phyloP scores from a whole-genome alignment of 2,329 filamentous ascomycete species.

The Plenodomus lindquistii region DNA sequence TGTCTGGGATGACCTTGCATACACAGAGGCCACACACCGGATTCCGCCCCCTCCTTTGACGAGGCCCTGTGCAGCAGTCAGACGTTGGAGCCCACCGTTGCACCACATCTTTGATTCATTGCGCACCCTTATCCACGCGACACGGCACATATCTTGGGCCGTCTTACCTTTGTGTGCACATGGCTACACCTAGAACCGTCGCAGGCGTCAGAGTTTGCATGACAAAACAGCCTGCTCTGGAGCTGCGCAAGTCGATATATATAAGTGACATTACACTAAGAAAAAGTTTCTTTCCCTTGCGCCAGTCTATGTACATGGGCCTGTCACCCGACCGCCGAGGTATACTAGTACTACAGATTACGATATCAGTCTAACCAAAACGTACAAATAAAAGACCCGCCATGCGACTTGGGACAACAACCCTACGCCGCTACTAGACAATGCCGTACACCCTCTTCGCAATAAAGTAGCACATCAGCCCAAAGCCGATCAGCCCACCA shows the following conservation, averaged over 20 bases:
- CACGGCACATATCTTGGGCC: neutral
- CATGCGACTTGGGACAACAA: neutral
- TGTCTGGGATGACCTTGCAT: neutral
- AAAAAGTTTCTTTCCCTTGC: neutral
- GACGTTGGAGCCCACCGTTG: neutral
- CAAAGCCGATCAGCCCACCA: slow-evolving; percentile 76
- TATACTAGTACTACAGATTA: neutral
- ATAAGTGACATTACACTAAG: neutral
- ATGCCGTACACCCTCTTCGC: slow-evolving; percentile 68
- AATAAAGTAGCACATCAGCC: slow-evolving; percentile 75
- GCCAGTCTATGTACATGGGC: neutral
- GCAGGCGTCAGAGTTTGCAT: no score
- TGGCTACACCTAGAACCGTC: no score
- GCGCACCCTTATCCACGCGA: neutral
- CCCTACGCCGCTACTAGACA: slow-evolving; percentile 19
- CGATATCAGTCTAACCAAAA: neutral
- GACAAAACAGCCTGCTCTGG: no score
- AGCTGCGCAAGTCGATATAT: no score
- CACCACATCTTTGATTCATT: neutral
- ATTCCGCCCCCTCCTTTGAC: neutral
- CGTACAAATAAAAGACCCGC: neutral
- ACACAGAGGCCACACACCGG: neutral
- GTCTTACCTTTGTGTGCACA: no score
- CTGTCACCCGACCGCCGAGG: neutral
- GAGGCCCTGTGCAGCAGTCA: neutral